These are phyloP conservation scores for Sclerotinia minor DNA, from an alignment of 2,329 filamentous ascomycete genomes.

Conservation along the genomic window DNA sequence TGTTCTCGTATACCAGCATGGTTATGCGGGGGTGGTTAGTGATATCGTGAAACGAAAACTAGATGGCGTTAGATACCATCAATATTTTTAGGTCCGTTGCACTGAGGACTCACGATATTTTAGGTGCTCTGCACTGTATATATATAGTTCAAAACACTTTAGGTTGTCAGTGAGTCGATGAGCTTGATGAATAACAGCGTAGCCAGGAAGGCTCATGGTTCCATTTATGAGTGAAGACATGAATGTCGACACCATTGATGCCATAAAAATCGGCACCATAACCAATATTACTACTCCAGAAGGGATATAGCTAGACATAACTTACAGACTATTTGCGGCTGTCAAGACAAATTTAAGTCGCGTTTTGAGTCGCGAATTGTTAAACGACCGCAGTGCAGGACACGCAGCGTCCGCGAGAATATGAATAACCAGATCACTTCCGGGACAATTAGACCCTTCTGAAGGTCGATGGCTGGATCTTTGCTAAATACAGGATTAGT, in stretches of 20 bases:
- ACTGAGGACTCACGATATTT: constrained; percentile 11
- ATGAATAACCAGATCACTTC: constrained; percentile 25
- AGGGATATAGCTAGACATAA: constrained; percentile 29
- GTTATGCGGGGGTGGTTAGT: not conserved
- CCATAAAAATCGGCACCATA: constrained; percentile 24
- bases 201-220: constrained; percentile 28
- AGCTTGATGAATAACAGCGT: constrained; percentile 23
- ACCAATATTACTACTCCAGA: constrained; percentile 26
- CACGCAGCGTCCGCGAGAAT: constrained; percentile 29
- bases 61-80: not conserved
- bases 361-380: constrained; percentile 31
- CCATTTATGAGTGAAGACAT: constrained; percentile 32
- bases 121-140: not conserved
- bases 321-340: constrained; percentile 33
- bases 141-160: not conserved
- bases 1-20: constrained; percentile 18
- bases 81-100: not conserved
- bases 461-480: not conserved
- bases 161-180: constrained; percentile 20
- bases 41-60: constrained; percentile 3
- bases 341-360: constrained; percentile 31
- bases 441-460: not conserved
- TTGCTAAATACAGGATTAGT: constrained; percentile 9
- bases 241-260: constrained; percentile 7
- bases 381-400: constrained; percentile 15